These are phyloP conservation scores for Venustampulla echinocandica DNA, from an alignment of 495 filamentous ascomycete species.

Conservation along the genomic window DNA sequence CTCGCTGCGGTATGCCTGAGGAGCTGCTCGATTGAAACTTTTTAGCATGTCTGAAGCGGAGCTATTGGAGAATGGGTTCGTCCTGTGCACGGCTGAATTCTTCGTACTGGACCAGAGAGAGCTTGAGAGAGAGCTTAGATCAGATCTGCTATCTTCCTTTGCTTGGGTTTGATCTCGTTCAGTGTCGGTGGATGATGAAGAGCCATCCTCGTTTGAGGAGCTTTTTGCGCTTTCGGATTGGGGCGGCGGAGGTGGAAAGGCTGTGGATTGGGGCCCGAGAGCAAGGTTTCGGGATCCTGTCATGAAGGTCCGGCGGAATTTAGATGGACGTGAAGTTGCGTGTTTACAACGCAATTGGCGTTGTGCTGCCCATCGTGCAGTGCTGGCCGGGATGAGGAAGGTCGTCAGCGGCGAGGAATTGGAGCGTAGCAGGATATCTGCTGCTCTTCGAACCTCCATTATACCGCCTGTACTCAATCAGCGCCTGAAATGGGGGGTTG, in stretches of 20 bases:
- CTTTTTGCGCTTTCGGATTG: not conserved
- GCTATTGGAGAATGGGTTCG: too few relatives aligned
- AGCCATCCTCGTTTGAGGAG: too few relatives aligned
- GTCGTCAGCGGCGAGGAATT: constrained; percentile 20
- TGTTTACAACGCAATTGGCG: constrained; percentile 4
- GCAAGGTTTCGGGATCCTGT: constrained; percentile 3
- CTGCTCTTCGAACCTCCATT: constrained; percentile 36
- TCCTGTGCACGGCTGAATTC: not conserved
- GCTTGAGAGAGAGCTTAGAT: too few relatives aligned
- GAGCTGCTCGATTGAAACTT: too few relatives aligned
- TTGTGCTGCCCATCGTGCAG: constrained; percentile 11
- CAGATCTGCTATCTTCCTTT: too few relatives aligned
- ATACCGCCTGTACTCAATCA: not conserved
- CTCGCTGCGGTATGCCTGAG: too few relatives aligned
- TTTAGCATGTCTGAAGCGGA: too few relatives aligned
- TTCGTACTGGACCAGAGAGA: too few relatives aligned
- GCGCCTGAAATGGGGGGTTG: constrained; percentile 6
- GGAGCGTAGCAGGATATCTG: constrained; percentile 24
- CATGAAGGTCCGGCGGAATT: constrained; percentile 19
- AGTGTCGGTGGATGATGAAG: too few relatives aligned
- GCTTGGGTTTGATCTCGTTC: too few relatives aligned
- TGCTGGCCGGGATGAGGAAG: constrained; percentile 22
- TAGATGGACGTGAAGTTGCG: constrained; percentile 5
- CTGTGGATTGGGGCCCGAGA: constrained; percentile 5
- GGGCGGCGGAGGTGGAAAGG: not conserved